Evolutionary conservation across 2,329 filamentous ascomycete genomes (phyloP).

Genomic region (Ilyonectria sp.): DNA sequence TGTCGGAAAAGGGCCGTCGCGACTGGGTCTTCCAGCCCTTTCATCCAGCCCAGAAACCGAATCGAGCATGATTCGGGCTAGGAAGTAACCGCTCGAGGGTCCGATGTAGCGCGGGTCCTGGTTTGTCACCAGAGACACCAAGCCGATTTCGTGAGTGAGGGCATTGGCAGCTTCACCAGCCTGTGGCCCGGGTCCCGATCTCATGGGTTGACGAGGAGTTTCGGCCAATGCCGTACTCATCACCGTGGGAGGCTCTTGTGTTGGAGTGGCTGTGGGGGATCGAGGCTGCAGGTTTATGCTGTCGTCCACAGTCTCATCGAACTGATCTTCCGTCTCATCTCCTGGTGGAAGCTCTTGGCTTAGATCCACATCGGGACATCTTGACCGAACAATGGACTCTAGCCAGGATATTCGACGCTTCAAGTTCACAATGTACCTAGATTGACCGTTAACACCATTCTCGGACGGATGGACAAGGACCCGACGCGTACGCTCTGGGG

Average conservation of each 20-base stretch:
- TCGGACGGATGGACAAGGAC: no score
- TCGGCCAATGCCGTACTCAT: neutral
- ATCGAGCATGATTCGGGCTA: slow-evolving; percentile 64
- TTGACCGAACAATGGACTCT: slow-evolving; percentile 59
- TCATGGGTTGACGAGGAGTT: slow-evolving; percentile 28
- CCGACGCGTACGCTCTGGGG: slow-evolving; percentile 56
- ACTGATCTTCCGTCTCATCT: slow-evolving; percentile 29
- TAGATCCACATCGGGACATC: slow-evolving; percentile 61
- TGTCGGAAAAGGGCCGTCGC: slow-evolving; percentile 39
- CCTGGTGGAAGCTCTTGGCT: slow-evolving; percentile 38
- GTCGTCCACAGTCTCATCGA: slow-evolving; percentile 26
- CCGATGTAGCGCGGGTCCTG: slow-evolving; percentile 67
- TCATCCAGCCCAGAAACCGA: slow-evolving; percentile 50
- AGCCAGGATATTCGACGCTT: slow-evolving; percentile 62
- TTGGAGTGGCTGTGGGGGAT: slow-evolving; percentile 2
- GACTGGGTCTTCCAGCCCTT: slow-evolving; percentile 15
- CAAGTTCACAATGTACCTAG: slow-evolving; percentile 53
- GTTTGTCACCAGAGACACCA: slow-evolving; percentile 65
- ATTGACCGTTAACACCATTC: neutral
- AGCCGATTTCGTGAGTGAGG: slow-evolving; percentile 66
- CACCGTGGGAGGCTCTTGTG: neutral
- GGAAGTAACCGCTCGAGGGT: slow-evolving; percentile 69
- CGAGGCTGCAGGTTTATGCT: slow-evolving; percentile 8
- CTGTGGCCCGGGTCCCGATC: slow-evolving; percentile 29
- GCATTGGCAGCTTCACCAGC: slow-evolving; percentile 38